Base-by-base conservation (phyloP, 176 grass and related monocot species). In the Triticum timopheevii region DNA sequence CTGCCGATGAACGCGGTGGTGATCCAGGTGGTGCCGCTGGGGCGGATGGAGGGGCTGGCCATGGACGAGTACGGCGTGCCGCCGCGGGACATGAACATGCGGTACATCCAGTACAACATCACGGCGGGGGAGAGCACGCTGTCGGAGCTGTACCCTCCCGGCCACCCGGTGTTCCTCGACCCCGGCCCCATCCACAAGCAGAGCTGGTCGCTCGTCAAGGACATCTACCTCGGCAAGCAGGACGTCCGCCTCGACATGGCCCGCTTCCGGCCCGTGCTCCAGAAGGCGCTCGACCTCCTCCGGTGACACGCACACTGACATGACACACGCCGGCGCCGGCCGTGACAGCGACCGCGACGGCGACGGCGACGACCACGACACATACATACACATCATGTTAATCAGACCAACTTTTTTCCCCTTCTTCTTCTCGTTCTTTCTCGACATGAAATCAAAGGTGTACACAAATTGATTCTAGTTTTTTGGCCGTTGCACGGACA, bases 91-190 rank as follows among this genome's bases (percentile, higher is more conserved):
- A 94, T 97, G 92, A 90, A 89, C 80, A 91, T 95, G 86, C 23
- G 86, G 11, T 97, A 97, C 68, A n/a, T 97, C 2, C 90, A 97
- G 84, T 97, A 97, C 89, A 95, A 88, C 84, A 97, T 97, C 70
- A 80, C 79, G 34, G 61, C 81, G 52, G 91, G 90, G 77, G 95
- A 95, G 84, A 95, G 93, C 90, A 97, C 92, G 22, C 85, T 97
- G 66, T 86, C 34, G 42, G 93, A 93, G 65, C 10, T 87, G 65
- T 97, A 88, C 79, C 95, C 95, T 11, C 56, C 11, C 39, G 76
- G 65, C 45, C 95, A 97, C 87, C 83, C 88, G 0, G 90, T 97
- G 73, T 78, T 97, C 40, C 78, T 79, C 6, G 89, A 97, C 84
- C 90, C 95, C 1, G 8, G 58, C 20, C 88, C 90, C 39, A 86